These are phyloP conservation scores for Sclerotinia borealis DNA, from an alignment of 2,329 filamentous ascomycete species.

Conservation along the genomic window DNA sequence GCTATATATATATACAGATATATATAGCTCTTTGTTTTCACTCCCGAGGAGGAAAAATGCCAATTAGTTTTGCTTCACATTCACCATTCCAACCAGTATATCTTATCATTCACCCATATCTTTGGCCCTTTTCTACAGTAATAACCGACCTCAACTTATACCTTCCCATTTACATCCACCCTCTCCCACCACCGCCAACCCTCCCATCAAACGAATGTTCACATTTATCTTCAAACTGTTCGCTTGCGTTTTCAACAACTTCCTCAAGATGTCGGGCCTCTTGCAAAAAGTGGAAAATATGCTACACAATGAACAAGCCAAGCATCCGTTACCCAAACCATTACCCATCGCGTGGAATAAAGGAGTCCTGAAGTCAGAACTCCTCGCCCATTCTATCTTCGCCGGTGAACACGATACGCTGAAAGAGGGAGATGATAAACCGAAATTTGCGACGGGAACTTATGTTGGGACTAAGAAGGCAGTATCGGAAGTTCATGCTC, in stretches of 20 bases:
- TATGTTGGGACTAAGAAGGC: slow-evolving; percentile 9
- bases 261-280: neutral
- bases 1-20: neutral
- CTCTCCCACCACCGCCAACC: no score
- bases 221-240: neutral
- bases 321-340: neutral
- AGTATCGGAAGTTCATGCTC: neutral
- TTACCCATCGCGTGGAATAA: slow-evolving; percentile 6
- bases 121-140: neutral
- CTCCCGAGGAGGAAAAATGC: neutral
- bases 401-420: neutral
- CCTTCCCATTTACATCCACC: neutral
- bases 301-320: slow-evolving; percentile 1
- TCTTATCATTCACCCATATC: neutral
- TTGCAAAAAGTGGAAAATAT: neutral
- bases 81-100: neutral
- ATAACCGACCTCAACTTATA: neutral
- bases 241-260: neutral
- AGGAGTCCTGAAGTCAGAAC: slow-evolving; percentile 7
- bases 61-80: neutral
- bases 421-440: neutral
- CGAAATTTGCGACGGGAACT: slow-evolving; percentile 3
- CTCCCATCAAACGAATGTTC: neutral
- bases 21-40: neutral
- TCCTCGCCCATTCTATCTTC: slow-evolving; percentile 8